Evolutionary conservation across 805 yeast species (phyloP).

Genomic region (Starmerella scarabaei): DNA sequence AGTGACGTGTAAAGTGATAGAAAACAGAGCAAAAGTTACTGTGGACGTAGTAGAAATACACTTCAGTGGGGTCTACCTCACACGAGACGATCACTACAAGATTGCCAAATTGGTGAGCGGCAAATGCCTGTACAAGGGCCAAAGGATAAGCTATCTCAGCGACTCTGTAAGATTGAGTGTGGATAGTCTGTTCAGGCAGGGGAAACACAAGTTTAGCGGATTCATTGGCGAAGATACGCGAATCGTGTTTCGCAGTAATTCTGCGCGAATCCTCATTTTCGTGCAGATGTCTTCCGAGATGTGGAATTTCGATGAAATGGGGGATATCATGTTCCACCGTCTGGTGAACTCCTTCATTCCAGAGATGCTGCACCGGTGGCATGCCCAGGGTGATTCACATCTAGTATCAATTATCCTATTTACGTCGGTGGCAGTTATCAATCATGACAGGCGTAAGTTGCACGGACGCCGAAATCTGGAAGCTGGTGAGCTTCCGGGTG

Average conservation of each 20-base stretch:
- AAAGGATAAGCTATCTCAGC: constrained; percentile 46
- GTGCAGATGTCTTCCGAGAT: constrained; percentile 87
- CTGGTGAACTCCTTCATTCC: constrained; percentile 88
- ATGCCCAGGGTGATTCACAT: constrained; percentile 77
- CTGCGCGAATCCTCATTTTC: constrained; percentile 69
- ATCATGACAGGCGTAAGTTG: neutral
- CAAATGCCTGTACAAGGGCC: constrained; percentile 53
- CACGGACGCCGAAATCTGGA: neutral
- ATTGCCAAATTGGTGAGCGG: constrained; percentile 49
- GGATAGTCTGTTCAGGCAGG: constrained; percentile 50
- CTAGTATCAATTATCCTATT: constrained; percentile 78
- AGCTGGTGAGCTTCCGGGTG: constrained; percentile 47
- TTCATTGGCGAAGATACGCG: constrained; percentile 61
- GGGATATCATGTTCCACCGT: constrained; percentile 86
- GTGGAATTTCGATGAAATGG: constrained; percentile 97
- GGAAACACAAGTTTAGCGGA: constrained; percentile 59
- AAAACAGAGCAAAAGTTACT: constrained; percentile 27
- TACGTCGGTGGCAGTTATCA: constrained; percentile 30
- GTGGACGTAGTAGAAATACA: constrained; percentile 75
- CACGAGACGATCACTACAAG: constrained; percentile 91
- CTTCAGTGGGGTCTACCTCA: constrained; percentile 63
- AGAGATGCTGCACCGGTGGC: constrained; percentile 75
- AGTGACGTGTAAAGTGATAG: constrained; percentile 41
- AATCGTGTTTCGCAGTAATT: constrained; percentile 78
- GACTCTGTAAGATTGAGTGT: constrained; percentile 51